These are phyloP conservation scores for Bromus sterilis DNA, from an alignment of 176 grass and related monocot genomes.

Conservation along the genomic window DNA sequence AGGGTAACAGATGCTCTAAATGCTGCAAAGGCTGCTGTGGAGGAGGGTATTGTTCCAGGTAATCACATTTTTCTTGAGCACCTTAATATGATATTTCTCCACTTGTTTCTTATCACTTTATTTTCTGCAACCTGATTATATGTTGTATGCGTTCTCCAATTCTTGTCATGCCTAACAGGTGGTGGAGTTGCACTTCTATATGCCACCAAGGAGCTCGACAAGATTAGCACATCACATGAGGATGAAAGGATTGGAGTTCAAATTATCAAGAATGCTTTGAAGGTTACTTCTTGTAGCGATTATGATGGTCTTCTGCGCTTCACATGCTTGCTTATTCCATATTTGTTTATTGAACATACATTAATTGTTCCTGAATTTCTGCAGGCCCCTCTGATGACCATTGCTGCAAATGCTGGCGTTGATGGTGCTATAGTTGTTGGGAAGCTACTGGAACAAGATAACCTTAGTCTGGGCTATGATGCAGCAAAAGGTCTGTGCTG, in stretches of 20 bases:
- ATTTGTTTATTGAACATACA: background rate
- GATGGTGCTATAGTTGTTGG: conserved; percentile 69
- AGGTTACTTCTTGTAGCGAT: conserved; percentile 35
- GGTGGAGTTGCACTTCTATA: conserved; percentile 88
- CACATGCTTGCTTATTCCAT: background rate
- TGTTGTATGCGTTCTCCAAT: conserved; percentile 7
- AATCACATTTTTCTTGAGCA: background rate
- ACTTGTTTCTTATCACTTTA: background rate
- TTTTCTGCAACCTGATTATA: background rate
- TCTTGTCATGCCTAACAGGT: conserved; percentile 33
- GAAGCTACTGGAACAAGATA: conserved; percentile 89
- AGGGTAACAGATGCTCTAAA: conserved; percentile 94
- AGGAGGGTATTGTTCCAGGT: conserved; percentile 94
- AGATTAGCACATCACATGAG: conserved; percentile 56
- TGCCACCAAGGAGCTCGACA: conserved; percentile 70
- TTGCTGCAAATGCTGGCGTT: conserved; percentile 72
- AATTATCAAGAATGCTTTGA: conserved; percentile 94
- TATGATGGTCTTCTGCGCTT: conserved; percentile 2
- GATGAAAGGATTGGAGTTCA: conserved; percentile 87
- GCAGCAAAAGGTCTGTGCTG: conserved; percentile 72
- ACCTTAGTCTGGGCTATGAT: conserved; percentile 75
- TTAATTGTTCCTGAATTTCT: conserved; percentile 11
- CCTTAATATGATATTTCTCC: background rate
- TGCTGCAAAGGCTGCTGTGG: conserved; percentile 73
- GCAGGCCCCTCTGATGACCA: conserved; percentile 70